phyloP scores from a whole-genome alignment of 1,284 basidiomycete species.

The Trametes sp. region DNA sequence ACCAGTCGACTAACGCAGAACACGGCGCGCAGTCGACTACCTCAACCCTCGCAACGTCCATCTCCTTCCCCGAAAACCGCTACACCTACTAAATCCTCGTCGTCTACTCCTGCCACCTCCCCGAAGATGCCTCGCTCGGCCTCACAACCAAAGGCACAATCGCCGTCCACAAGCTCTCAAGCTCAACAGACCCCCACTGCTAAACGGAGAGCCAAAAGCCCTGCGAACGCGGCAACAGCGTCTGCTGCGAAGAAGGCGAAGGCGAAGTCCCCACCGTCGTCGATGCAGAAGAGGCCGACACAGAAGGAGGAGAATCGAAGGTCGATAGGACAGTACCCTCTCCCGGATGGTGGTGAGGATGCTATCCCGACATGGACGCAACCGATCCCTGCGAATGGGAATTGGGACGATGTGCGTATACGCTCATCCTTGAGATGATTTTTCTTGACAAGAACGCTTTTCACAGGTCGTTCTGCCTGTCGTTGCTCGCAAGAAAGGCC shows the following conservation, averaged over 20 bases:
- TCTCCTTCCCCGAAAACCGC: conserved; percentile 23
- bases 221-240: conserved; percentile 43
- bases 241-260: conserved; percentile 49
- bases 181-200: conserved; percentile 32
- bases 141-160: conserved; percentile 32
- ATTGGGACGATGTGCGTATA: conserved; percentile 77
- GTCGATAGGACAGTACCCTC: conserved; percentile 71
- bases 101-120: conserved; percentile 23
- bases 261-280: conserved; percentile 42
- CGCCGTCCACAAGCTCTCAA: conserved; percentile 28
- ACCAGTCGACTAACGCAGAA: conserved; percentile 28
- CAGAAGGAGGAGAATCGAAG: conserved; percentile 44
- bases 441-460: neutral
- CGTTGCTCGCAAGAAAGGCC: conserved; percentile 83
- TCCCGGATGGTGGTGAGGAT: conserved; percentile 59
- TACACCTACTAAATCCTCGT: conserved; percentile 28
- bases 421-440: neutral
- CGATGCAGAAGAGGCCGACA: conserved; percentile 34
- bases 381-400: conserved; percentile 65
- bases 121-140: conserved; percentile 27
- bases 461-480: conserved; percentile 69
- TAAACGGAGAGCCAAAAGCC: conserved; percentile 55
- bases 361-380: conserved; percentile 83
- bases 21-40: conserved; percentile 33
- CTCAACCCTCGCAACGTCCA: conserved; percentile 28